These are phyloP conservation scores for Sesbania bispinosa DNA, from an alignment of 306 rosid species.

Conservation along the genomic window DNA sequence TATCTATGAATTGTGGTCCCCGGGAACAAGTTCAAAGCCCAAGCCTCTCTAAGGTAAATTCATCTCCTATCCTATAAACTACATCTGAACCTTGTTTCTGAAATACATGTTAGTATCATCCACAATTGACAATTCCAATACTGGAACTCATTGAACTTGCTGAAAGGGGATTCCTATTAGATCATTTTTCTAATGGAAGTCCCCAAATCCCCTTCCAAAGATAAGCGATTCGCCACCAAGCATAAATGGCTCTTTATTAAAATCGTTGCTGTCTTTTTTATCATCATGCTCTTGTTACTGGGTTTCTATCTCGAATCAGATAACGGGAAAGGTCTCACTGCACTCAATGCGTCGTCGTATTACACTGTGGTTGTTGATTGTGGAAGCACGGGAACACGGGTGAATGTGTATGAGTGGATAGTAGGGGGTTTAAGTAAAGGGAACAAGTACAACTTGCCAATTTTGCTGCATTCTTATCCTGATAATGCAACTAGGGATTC, in stretches of 20 bases:
- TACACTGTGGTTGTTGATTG: constrained; percentile 79
- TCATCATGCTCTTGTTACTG: constrained; percentile 35
- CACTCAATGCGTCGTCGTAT: constrained; percentile 36
- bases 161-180: constrained; percentile 11
- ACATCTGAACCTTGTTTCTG: neutral
- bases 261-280: constrained; percentile 18
- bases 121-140: neutral
- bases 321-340: constrained; percentile 10
- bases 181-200: constrained; percentile 47
- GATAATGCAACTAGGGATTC: constrained; percentile 43
- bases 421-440: constrained; percentile 11
- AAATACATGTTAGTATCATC: neutral
- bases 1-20: neutral
- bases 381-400: constrained; percentile 80
- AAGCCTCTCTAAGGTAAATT: neutral
- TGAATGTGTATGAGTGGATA: constrained; percentile 66
- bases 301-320: constrained; percentile 47
- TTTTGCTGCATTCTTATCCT: constrained; percentile 60
- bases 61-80: neutral
- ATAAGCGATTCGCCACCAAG: constrained; percentile 38
- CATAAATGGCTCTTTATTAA: constrained; percentile 33
- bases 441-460: constrained; percentile 49
- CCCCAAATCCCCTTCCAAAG: constrained; percentile 66
- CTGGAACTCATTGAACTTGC: neutral
- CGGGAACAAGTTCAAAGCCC: neutral